These are phyloP conservation scores for Trichophyton rubrum DNA, from an alignment of 2,329 filamentous ascomycete species.

Conservation along the genomic window DNA sequence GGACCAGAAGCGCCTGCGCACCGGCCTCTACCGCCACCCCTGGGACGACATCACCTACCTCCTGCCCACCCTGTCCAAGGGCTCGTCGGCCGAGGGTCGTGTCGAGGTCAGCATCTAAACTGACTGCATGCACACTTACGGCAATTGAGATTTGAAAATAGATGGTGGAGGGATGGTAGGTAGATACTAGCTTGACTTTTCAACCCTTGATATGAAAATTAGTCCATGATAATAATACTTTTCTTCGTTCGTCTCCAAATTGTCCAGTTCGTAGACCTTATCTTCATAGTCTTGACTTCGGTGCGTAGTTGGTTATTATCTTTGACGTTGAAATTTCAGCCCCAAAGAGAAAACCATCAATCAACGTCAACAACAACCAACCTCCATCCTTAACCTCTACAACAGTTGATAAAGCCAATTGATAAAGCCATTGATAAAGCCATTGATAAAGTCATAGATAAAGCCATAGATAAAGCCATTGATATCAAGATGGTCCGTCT, in stretches of 20 bases:
- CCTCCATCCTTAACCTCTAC: too few species aligned
- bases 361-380: not conserved
- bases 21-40: conserved; percentile 95
- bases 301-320: too few species aligned
- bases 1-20: conserved; percentile 98
- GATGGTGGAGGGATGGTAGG: not conserved
- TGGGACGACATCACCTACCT: conserved; percentile 98
- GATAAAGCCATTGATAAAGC: not conserved
- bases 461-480: not conserved
- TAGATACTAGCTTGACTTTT: not conserved
- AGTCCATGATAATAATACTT: not conserved
- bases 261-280: too few species aligned
- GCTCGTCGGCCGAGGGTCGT: conserved; percentile 63
- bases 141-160: not conserved
- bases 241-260: not conserved
- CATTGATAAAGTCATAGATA: not conserved
- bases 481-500: conserved; percentile 66
- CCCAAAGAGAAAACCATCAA: too few species aligned
- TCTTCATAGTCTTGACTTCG: not conserved
- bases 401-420: not conserved
- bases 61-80: conserved; percentile 62
- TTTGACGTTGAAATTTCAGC: not conserved
- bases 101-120: conserved; percentile 57
- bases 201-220: not conserved
- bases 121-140: not conserved